phyloP scores from a whole-genome alignment of 2,329 filamentous ascomycete genomes.

The Xylaria sp. region DNA sequence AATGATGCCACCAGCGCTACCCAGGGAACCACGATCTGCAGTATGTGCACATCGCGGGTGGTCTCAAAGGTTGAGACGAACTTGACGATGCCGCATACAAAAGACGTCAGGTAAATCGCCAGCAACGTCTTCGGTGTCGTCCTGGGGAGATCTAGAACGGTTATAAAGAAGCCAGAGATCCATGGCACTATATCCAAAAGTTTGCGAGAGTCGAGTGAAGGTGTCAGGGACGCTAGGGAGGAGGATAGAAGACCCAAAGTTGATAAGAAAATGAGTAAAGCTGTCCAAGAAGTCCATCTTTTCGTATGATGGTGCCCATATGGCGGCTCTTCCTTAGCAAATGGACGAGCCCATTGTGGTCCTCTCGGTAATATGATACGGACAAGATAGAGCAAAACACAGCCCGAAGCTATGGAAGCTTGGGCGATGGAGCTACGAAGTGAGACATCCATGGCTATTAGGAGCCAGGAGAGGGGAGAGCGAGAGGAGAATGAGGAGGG shows the following conservation, averaged over 20 bases:
- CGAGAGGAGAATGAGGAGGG: neutral
- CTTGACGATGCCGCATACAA: slow-evolving; percentile 30
- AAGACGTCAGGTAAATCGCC: slow-evolving; percentile 35
- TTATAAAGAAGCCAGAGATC: slow-evolving; percentile 35
- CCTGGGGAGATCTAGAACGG: slow-evolving; percentile 35
- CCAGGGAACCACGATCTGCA: slow-evolving; percentile 34
- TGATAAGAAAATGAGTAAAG: slow-evolving; percentile 33
- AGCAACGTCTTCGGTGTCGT: slow-evolving; percentile 40
- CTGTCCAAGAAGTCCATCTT: slow-evolving; percentile 38
- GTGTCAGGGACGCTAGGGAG: slow-evolving; percentile 29
- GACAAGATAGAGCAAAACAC: slow-evolving; percentile 30
- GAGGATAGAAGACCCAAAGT: slow-evolving; percentile 34
- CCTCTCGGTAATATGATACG: slow-evolving; percentile 27
- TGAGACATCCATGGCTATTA: slow-evolving; percentile 20
- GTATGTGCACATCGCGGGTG: slow-evolving; percentile 29
- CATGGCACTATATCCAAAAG: slow-evolving; percentile 39
- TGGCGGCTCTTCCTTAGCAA: slow-evolving; percentile 37
- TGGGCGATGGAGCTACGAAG: slow-evolving; percentile 26
- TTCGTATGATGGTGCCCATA: slow-evolving; percentile 18
- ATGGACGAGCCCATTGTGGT: slow-evolving; percentile 40
- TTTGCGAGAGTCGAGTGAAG: slow-evolving; percentile 25
- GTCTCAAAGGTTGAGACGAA: slow-evolving; percentile 28
- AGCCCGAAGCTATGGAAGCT: slow-evolving; percentile 29
- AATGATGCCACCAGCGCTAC: slow-evolving; percentile 44
- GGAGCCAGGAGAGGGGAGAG: neutral